Base-by-base conservation (phyloP, 768 basidiomycete species). In the Grammothele lineata region DNA sequence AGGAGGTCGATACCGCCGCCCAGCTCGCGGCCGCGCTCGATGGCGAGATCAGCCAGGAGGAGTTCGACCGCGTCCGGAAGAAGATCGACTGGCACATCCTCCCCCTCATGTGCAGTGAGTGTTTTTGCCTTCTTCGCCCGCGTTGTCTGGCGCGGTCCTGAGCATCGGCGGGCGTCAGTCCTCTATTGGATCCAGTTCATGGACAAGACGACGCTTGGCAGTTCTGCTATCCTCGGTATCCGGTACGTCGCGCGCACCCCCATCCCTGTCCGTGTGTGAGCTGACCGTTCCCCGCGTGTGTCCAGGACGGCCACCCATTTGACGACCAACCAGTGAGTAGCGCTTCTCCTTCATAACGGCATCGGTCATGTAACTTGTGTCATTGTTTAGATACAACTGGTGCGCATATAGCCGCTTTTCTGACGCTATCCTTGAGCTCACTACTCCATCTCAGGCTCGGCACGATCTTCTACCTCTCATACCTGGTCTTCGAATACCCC, bases 131-230 rank as follows among this genome's bases (percentile, higher is more conserved):
- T 27, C 26, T 21, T 37, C 25, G 26, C 17, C 18, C 37, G 8
- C 9, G n/a, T 10, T 10, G 22, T 18, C 12, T 34, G 8, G 27
- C 23, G 21, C 8, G 24, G 23, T 25, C 15, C 8, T 25, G 22
- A 10, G 38, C 32, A 35, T 21, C 22, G 25, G 38, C n/a, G 19
- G 5, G 22, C 4, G 12, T 6, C 18, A 55, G 61, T 48, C 9
- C 55, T 48, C 3, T 46, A 53, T 48, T 81, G 85, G 76, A 73
- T 87, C n/a, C 84, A 87, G 58, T 86, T 81, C 50, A 86, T 86
- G 81, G 85, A 87, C 53, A 86, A 86, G 65, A 81, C 79, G 0
- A 87, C 85, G 0, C 67, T 87, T 3, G 84, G 83, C 1, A 78
- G 73, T 48, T 58, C 83, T 1, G 78, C 85, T 2, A 85, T 87